Evolutionary conservation across 2,329 filamentous ascomycete genomes (phyloP).

Genomic region (Paecilomyces sp.): DNA sequence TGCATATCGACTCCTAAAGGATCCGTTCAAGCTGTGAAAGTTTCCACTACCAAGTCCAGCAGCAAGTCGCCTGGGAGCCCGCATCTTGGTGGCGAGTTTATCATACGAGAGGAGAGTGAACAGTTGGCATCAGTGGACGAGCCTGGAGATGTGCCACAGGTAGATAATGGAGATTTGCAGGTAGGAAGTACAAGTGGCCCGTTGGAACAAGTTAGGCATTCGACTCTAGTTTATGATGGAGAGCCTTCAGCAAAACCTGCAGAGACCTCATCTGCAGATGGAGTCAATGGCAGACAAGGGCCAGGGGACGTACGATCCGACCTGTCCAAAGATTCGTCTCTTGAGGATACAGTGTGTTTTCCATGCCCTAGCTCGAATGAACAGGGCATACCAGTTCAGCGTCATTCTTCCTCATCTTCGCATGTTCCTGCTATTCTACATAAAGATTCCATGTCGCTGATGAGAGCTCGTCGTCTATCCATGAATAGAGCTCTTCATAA

Average conservation of each 20-base stretch:
- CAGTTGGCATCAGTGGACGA: not conserved
- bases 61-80: constrained; percentile 6
- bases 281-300: not conserved
- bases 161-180: not conserved
- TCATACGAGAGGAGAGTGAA: not conserved
- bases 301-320: not conserved
- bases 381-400: not conserved
- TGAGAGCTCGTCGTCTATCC: not conserved
- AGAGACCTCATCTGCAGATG: not conserved
- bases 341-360: not conserved
- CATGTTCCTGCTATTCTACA: not conserved
- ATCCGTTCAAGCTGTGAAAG: constrained; percentile 8
- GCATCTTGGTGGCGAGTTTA: constrained; percentile 2
- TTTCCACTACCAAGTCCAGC: constrained; percentile 2
- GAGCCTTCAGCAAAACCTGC: not conserved
- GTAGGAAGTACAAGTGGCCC: not conserved
- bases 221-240: not conserved
- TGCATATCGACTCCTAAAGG: constrained; percentile 28
- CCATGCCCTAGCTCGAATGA: not conserved
- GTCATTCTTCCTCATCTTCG: not conserved
- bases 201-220: not conserved
- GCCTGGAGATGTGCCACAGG: not conserved
- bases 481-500: not conserved
- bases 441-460: not conserved
- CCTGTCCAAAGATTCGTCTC: not conserved